Evolutionary conservation across 306 rosid genomes (phyloP), one percentile per base, ranked within the genome.

Genomic region (Vigna mungo): DNA sequence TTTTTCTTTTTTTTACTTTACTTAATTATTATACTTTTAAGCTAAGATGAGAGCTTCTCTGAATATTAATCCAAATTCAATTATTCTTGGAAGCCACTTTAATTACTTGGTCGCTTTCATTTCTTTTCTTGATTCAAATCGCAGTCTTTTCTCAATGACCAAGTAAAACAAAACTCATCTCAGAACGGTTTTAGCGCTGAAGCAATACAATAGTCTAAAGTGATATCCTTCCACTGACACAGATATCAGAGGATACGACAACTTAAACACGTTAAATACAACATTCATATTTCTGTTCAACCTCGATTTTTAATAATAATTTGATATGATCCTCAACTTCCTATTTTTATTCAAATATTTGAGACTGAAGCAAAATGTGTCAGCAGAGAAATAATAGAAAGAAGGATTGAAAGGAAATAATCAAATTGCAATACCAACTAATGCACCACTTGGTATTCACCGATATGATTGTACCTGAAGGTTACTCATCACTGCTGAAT

Each of bases 31-130:
- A 85, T 80, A 75, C 98, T 93, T 93, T 78, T 23, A 91, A 89
- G 98, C 96, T 86, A 93, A 91, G 97, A 80, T 85, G 89, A 58
- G 55, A 62, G 39, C 68, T 73, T 20, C 61, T 79, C 53, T 78
- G 20, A 54, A 46, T 83, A 46, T 55, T 71, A 54, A 49, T 76
- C 51, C 36, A 64, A 78, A 78, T 78, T 30, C 14, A 76, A 71
- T 85, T 82, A 59, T 84, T 85, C 92, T 91, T 89, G 47, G 82
- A 93, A 88, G 96, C 90, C 90, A 90, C 92, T 88, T 87, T 77
- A 66, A 66, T 66, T 66, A 80, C 89, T 85, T 86, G 20, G 85
- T 90, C 84, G 16, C 84, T 85, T 82, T 90, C 80, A 84, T 78
- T 71, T 78, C 71, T 78, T 72, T 77, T 16, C 46, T 54, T 64